These are phyloP conservation scores for Pseudodiploospora longispora DNA, from an alignment of 2,329 filamentous ascomycete genomes.

Conservation along the genomic window DNA sequence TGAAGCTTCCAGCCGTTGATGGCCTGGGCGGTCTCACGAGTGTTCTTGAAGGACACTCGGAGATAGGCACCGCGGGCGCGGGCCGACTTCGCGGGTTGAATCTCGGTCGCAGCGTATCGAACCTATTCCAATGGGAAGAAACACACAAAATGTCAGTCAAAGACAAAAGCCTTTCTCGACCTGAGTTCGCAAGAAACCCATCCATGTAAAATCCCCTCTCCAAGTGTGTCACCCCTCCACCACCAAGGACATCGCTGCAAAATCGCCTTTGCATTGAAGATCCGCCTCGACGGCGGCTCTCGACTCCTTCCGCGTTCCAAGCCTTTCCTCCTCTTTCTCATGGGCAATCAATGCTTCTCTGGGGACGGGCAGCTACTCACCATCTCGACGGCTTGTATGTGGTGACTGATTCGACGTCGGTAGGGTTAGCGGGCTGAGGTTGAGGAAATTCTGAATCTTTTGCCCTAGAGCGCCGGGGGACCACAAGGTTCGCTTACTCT, in stretches of 20 bases:
- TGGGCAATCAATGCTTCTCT: background rate
- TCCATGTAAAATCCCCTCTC: background rate
- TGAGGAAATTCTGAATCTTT: slow-evolving; percentile 40
- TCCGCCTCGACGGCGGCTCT: background rate
- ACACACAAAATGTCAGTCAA: slow-evolving; percentile 15
- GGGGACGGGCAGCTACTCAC: slow-evolving; percentile 33
- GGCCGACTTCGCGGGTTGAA: slow-evolving; percentile 85
- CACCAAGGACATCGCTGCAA: background rate
- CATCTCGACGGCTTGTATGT: slow-evolving; percentile 48
- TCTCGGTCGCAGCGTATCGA: slow-evolving; percentile 91
- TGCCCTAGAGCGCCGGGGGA: slow-evolving; percentile 29
- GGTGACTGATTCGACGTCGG: slow-evolving; percentile 47
- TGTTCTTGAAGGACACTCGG: slow-evolving; percentile 99
- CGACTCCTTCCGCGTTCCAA: slow-evolving; percentile 1
- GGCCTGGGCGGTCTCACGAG: slow-evolving; percentile 96
- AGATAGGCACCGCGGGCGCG: slow-evolving; percentile 98
- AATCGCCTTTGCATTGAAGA: too few relatives aligned
- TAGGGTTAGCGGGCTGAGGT: slow-evolving; percentile 36
- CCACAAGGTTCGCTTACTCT: slow-evolving; percentile 38
- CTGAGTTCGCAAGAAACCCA: background rate
- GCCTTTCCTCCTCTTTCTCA: slow-evolving; percentile 2
- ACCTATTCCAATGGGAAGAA: slow-evolving; percentile 47
- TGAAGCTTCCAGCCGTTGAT: slow-evolving; percentile 99
- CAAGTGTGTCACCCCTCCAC: background rate
- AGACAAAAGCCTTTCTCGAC: background rate